Base-by-base conservation (phyloP, 352 stramenopile genomes). In the Phytophthora kernoviae region DNA sequence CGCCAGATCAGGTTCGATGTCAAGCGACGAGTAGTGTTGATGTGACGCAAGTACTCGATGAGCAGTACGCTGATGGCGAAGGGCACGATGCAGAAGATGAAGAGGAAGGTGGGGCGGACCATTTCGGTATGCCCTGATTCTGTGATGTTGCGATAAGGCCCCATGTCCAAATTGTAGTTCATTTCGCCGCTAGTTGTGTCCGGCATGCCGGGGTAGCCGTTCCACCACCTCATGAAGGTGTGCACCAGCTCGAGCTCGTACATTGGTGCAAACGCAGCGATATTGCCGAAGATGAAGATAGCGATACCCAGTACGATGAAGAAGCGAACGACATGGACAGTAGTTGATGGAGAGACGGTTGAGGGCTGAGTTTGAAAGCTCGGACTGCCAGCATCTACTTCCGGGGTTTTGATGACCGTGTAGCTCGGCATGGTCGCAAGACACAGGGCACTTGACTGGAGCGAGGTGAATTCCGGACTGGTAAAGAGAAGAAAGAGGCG, bases 81-180 rank as follows among this genome's bases (percentile, higher is more conserved):
- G 1, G 82, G 82, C 15, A 88, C 22, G 27, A 89, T 77, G 62
- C 76, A 81, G 54, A 85, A 88, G 46, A 91, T 65, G 27, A 88
- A 69, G 41, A 91, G 68, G 57, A 84, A 91, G 12, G 79, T 91
- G 40, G 76, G 76, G 3, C 68, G 70, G 36, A 88, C 64, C 70
- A 91, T 87, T 62, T 91, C 82, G 6, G 70, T 84, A 73, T 88
- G 78, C 36, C 75, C 73, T n/a, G 53, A 70, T 61, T 73, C 55
- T 5, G 67, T 80, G 69, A 84, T 82, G 62, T 87, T 77, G 33
- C 77, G 77, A 21, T 68, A 66, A 20, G 75, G 46, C 14, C 72
- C 72, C 54, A 75, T 87, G 60, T 84, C 77, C 40, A 80, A 60
- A 54, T 82, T 64, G 47, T 69, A 63, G 54, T 61, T 55, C 44